Evolutionary conservation across 257 asterid genomes (phyloP), one percentile per base, ranked within the genome.

Genomic region (Plectranthus barbatus): DNA sequence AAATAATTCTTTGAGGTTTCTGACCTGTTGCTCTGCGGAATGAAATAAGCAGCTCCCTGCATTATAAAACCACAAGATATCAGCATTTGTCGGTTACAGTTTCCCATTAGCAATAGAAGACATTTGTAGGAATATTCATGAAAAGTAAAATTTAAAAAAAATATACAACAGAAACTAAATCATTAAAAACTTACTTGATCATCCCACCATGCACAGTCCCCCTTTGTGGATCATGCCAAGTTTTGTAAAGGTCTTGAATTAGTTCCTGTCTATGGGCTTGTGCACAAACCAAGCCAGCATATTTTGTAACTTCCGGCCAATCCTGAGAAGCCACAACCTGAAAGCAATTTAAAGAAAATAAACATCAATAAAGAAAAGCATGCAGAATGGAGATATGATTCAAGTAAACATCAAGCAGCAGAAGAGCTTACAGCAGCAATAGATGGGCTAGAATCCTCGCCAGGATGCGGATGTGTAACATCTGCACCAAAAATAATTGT

Each of bases 321-420:
- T 93, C 99, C 75, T 89, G 97, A 20, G 99, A 93, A n/a, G 99
- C 99, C 54, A 93, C 99, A 53, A 93, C 99, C 99, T 93, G 79
- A 20, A 26, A 15, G 7, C 60, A 47, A 72, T 70, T 34, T 46
- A 46, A 42, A 54, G 34, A 36, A 54, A 49, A 61, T 65, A 31
- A 33, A 42, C 23, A n/a, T 3, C 1, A 49, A n/a, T n/a, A 29
- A 1, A 24, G 7, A 26, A 1, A 5, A 5, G 31, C 31, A 26
- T 5, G 5, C 31, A 26, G 2, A 67, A 5, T 15, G 47, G 5
- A 7, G n/a, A 61, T 7, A 41, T 18, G 29, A 31, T 50, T 29
- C 55, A 57, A 34, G 62, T 9, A 13, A 26, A 37, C 9, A 21
- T 14, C 1, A 62, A 60, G 2, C 11, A 17, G 12, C 9, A 1